Evolutionary conservation across 176 grass and related monocot genomes (phyloP), one percentile per base, ranked within the genome.

Genomic region (Phragmites australis): DNA sequence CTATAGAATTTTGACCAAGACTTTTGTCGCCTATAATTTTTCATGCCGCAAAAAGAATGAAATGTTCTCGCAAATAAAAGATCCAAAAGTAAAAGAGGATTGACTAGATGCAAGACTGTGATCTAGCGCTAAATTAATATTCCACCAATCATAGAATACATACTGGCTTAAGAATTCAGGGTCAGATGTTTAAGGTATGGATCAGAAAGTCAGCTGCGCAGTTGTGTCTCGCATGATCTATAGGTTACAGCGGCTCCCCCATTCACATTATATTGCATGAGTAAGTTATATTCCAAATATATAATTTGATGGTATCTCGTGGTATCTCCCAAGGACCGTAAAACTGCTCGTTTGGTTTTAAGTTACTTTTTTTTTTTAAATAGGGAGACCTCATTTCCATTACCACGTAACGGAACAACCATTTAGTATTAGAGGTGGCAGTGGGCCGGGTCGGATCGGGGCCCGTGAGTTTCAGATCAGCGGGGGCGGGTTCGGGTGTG

Each of bases 261-360:
- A 41, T 79, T 79, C 61, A 66, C 61, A 79, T 22, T 37, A 5
- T 5, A 37, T 31, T 65, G 60, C 61, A 79, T 16, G 30, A 66
- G 61, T 31, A 37, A 49, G 75, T 65, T 78, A 45, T 65, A 78
- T n/a, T n/a, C n/a, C n/a, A n/a, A n/a, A n/a, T n/a, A n/a, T n/a
- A n/a, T n/a, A n/a, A n/a, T n/a, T n/a, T n/a, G n/a, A n/a, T n/a
- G n/a, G n/a, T n/a, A n/a, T n/a, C n/a, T n/a, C n/a, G n/a, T n/a
- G n/a, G n/a, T n/a, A n/a, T n/a, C n/a, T n/a, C n/a, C n/a, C n/a
- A n/a, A n/a, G n/a, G n/a, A n/a, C n/a, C n/a, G n/a, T n/a, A n/a
- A n/a, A n/a, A n/a, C n/a, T n/a, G n/a, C n/a, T n/a, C n/a, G n/a
- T n/a, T n/a, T n/a, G n/a, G n/a, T n/a, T n/a, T n/a, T n/a, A n/a